Evolutionary conservation across 208 protist genomes (phyloP).

Genomic region (Crithidia brevicula): DNA sequence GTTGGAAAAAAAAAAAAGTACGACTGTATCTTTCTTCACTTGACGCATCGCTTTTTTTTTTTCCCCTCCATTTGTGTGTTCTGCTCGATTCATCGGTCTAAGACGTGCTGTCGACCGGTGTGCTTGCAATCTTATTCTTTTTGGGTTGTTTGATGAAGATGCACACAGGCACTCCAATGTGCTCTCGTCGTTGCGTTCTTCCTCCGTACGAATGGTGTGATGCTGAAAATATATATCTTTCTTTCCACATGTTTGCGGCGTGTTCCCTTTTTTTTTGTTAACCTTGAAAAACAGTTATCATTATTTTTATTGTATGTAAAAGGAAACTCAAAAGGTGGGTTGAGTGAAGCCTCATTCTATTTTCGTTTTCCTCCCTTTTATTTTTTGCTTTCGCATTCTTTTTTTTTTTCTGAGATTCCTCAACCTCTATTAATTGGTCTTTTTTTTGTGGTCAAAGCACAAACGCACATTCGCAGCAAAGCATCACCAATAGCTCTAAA

Average conservation of each 20-base stretch:
- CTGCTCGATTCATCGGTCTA: too few species aligned
- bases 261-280: not conserved
- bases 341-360: too few species aligned
- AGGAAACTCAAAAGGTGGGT: too few species aligned
- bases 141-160: not conserved
- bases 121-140: not conserved
- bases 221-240: not conserved
- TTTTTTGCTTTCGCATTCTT: not conserved
- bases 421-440: too few species aligned
- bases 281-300: too few species aligned
- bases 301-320: not conserved
- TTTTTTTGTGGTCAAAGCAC: too few species aligned
- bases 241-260: not conserved
- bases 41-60: not conserved
- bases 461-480: too few species aligned
- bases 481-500: too few species aligned
- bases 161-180: not conserved
- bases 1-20: too few species aligned
- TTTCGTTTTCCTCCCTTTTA: slow-evolving; percentile 3
- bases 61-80: not conserved
- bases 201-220: too few species aligned
- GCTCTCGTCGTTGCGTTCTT: not conserved
- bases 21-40: slow-evolving; percentile 2
- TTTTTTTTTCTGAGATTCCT: too few species aligned
- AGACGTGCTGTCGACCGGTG: too few species aligned